phyloP scores from a whole-genome alignment of 2,329 filamentous ascomycete species.

The Fusarium cyanostomum region DNA sequence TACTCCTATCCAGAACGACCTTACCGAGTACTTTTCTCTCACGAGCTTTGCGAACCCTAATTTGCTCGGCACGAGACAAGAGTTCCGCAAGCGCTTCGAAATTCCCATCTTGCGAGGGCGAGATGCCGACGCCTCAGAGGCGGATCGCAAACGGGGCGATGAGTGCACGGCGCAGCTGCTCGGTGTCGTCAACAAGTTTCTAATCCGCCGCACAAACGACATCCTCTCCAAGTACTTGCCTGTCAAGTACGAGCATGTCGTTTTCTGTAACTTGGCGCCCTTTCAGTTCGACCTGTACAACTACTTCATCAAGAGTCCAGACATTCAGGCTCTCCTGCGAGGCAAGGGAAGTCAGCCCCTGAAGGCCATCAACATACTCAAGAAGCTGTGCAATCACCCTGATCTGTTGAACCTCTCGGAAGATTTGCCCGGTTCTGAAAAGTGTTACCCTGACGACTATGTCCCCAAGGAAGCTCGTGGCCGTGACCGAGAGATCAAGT shows the following conservation, averaged over 20 bases:
- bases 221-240: constrained; percentile 97
- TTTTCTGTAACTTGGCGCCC: constrained; percentile 93
- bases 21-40: constrained; percentile 97
- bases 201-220: constrained; percentile 97
- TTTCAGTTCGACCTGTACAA: constrained; percentile 97
- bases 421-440: constrained; percentile 88
- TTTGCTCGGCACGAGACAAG: constrained; percentile 84
- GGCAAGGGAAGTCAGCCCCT: constrained; percentile 96
- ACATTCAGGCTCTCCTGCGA: constrained; percentile 89
- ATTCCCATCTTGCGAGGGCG: constrained; percentile 90
- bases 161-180: constrained; percentile 84
- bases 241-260: constrained; percentile 98
- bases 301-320: constrained; percentile 94
- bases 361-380: constrained; percentile 95
- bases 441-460: constrained; percentile 84
- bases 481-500: constrained; percentile 89
- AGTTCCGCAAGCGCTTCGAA: constrained; percentile 95
- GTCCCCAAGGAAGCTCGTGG: constrained; percentile 88
- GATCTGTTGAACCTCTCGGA: constrained; percentile 85
- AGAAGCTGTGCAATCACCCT: constrained; percentile 98
- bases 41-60: constrained; percentile 97
- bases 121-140: constrained; percentile 87
- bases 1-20: constrained; percentile 96
- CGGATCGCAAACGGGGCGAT: constrained; percentile 83
- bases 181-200: constrained; percentile 93